Evolutionary conservation across 352 stramenopile species (phyloP), one percentile per base, ranked within the genome.

Genomic region (Globisporangium cylindrosporum): DNA sequence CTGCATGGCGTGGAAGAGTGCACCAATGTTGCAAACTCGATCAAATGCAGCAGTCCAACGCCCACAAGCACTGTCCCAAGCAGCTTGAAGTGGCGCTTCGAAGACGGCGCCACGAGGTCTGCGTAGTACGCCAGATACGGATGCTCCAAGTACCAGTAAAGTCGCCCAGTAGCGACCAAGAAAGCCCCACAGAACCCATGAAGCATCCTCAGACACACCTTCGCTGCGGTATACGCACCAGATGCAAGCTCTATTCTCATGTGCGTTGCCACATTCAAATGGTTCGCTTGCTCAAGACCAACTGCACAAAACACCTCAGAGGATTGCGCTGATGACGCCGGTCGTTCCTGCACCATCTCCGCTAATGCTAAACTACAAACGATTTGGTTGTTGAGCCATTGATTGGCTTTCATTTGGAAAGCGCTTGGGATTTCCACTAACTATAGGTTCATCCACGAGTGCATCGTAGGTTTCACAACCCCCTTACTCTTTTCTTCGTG

Each of bases 101-200:
- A 60, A 9, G 55, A 18, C 1, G 71, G 74, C 15, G 66, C 67
- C 12, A 80, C 32, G 8, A 77, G 62, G 22, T 80, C 71, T 55
- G 65, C 68, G 41, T 62, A 80, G 64, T 77, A 77, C 32, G 61
- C n/a, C 62, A 77, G 62, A 51, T 63, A 72, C 27, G 73, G 73
- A 0, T 71, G 32, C 10, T 69, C 61, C 20, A 80, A 59, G 60
- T 70, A 75, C 43, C 64, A 46, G 61, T 77, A 80, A n/a, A 80
- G 32, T 3, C 59, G 22, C n/a, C 62, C 61, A 32, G 57, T 32
- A 5, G 49, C 32, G 24, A 66, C 51, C 14, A 80, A 66, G 41
- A 70, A 59, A 3, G 67, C 41, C 0, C 62, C 72, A 20, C 71
- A 78, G 56, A 67, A 22, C 15, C 24, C 63, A 55, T 68, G 62